Evolutionary conservation across 306 rosid species (phyloP).

Genomic region (Trichosanthes truncata): DNA sequence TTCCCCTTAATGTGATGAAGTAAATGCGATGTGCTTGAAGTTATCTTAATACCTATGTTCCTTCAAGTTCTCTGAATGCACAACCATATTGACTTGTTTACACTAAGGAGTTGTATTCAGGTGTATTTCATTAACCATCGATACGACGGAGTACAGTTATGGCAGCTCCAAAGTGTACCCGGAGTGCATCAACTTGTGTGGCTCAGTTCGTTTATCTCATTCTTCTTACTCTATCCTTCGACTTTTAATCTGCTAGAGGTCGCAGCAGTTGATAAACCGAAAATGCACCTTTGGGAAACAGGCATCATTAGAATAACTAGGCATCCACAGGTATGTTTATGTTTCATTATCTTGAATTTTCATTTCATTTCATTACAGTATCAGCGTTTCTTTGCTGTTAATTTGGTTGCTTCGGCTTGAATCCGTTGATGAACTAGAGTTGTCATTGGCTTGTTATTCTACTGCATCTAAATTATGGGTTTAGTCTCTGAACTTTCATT

Average conservation of each 20-base stretch:
- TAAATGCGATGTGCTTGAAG: not conserved
- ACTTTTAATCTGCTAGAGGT: conserved; percentile 92
- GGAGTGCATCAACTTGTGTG: conserved; percentile 74
- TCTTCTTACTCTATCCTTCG: conserved; percentile 80
- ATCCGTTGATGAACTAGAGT: not conserved
- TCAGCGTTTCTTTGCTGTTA: not conserved
- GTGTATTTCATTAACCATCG: conserved; percentile 92
- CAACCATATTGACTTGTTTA: conserved; percentile 12
- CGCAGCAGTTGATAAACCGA: conserved; percentile 97
- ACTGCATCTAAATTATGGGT: not conserved
- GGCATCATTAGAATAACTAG: conserved; percentile 94
- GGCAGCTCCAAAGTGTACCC: conserved; percentile 67
- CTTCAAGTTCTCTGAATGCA: not conserved
- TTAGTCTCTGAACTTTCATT: not conserved
- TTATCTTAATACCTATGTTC: not conserved
- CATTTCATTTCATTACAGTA: not conserved
- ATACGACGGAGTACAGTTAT: conserved; percentile 83
- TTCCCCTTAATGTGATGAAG: not conserved
- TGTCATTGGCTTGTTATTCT: not conserved
- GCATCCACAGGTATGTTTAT: conserved; percentile 82
- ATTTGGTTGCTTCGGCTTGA: not conserved
- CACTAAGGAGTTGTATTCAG: conserved; percentile 37
- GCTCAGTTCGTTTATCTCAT: conserved; percentile 75
- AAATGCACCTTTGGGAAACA: conserved; percentile 95
- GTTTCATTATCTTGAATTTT: not conserved